Evolutionary conservation across 352 stramenopile genomes (phyloP), one percentile per base, ranked within the genome.

Genomic region (Aphanomyces stellatus): DNA sequence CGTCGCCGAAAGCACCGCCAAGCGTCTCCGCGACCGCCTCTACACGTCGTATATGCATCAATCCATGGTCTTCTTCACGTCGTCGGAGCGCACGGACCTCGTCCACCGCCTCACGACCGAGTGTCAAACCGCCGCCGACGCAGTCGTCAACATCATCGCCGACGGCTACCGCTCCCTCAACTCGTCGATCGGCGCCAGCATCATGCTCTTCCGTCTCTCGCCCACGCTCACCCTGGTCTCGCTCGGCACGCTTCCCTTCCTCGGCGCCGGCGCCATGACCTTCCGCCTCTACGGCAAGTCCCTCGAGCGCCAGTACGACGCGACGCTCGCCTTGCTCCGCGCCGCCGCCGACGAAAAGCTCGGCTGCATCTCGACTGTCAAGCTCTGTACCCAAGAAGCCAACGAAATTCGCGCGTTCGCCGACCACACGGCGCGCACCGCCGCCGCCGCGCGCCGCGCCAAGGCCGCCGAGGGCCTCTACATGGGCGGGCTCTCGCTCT

Each of bases 361-460:
- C 46, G 90, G 90, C 69, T 93, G 95, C 60, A 89, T 97, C 37
- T 80, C 85, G 46, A 96, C 90, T 35, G 89, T 97, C 35, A 95
- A 95, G 74, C 70, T 93, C 2, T 96, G 94, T 55, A 85, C 87
- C 13, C 86, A 79, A 37, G 83, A 96, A 76, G 66, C 85, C 51
- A 72, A 87, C 69, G 79, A 96, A 46, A 65, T 82, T 43, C 49
- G 75, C 3, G 62, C 71, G 49, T 96, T 94, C 62, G 81, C 83
- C 4, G 78, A 81, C 48, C 79, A 88, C 46, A 93, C 91, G 69
- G 70, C 63, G 27, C 59, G 51, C 51, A 90, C 92, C 59, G 71
- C 92, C n/a, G 57, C 69, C 31, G 89, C 93, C 53, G 81, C 83
- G 8, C 72, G 79, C 13, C 78, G 76, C 10, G 85, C 85, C 22